phyloP scores from a whole-genome alignment of 1,139 yeast species.

The Yamadazyma taylorii region DNA sequence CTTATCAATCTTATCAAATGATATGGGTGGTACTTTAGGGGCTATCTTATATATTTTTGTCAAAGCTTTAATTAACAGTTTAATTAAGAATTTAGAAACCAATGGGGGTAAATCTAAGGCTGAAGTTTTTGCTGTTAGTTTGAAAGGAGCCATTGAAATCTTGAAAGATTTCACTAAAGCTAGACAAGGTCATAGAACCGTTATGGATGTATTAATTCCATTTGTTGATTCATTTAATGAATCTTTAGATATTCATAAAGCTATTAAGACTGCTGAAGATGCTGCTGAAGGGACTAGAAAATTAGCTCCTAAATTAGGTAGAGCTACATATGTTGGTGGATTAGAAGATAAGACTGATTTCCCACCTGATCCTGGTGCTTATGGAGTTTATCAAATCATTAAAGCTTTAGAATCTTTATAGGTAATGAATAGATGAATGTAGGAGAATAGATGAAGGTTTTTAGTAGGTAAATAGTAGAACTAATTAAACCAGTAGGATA shows the following conservation, averaged over 20 bases:
- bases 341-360: constrained; percentile 23
- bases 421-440: neutral
- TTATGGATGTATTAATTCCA: constrained; percentile 55
- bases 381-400: constrained; percentile 26
- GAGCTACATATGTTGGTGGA: constrained; percentile 48
- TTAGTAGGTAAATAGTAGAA: too few species aligned
- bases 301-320: constrained; percentile 43
- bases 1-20: constrained; percentile 40
- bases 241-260: constrained; percentile 25
- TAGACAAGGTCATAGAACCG: constrained; percentile 50
- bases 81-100: constrained; percentile 20
- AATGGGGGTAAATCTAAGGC: constrained; percentile 4
- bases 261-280: constrained; percentile 33
- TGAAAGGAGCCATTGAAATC: constrained; percentile 30
- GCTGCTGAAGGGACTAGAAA: constrained; percentile 45
- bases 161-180: constrained; percentile 47
- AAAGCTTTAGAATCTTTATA: constrained; percentile 17
- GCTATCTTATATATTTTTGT: constrained; percentile 49
- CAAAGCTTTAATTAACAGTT: constrained; percentile 40
- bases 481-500: too few species aligned
- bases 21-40: constrained; percentile 58
- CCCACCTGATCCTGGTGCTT: constrained; percentile 51
- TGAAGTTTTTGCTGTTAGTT: constrained; percentile 30
- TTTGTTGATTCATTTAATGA: constrained; percentile 33
- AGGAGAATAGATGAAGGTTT: too few species aligned